phyloP scores from a whole-genome alignment of 371 early-diverging fungal genomes.

The Mucor saturninus region DNA sequence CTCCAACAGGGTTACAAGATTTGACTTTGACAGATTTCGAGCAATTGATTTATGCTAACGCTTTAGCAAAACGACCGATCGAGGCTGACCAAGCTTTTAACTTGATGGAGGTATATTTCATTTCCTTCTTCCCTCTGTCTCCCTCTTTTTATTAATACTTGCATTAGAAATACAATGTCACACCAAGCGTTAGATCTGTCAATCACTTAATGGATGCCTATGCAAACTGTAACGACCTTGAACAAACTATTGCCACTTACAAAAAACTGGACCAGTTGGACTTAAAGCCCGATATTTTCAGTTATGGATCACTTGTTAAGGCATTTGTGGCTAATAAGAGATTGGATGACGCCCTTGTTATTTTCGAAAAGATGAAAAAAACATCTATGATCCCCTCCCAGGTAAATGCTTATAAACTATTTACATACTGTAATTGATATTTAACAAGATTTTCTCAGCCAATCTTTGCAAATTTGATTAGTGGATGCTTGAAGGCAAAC shows the following conservation, averaged over 20 bases:
- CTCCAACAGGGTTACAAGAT: neutral
- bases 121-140: no score
- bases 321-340: conserved; percentile 63
- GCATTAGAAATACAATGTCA: conserved; percentile 52
- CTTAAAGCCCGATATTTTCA: conserved; percentile 65
- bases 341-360: conserved; percentile 73
- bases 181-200: conserved; percentile 71
- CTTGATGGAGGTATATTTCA: conserved; percentile 55
- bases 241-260: conserved; percentile 62
- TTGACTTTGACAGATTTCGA: conserved; percentile 25
- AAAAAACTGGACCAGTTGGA: conserved; percentile 50
- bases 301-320: conserved; percentile 75
- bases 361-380: conserved; percentile 76
- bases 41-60: conserved; percentile 76
- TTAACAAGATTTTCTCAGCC: conserved; percentile 32
- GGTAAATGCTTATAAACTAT: conserved; percentile 19
- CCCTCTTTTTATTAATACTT: neutral
- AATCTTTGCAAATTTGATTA: conserved; percentile 81
- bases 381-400: conserved; percentile 50
- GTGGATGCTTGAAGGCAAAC: conserved; percentile 76
- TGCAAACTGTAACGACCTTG: conserved; percentile 67
- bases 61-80: conserved; percentile 62
- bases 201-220: conserved; percentile 84
- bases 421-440: neutral
- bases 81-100: conserved; percentile 78